Evolutionary conservation across 2,329 filamentous ascomycete genomes (phyloP), one percentile per base, ranked within the genome.

Genomic region (Xylariaceae sp.): DNA sequence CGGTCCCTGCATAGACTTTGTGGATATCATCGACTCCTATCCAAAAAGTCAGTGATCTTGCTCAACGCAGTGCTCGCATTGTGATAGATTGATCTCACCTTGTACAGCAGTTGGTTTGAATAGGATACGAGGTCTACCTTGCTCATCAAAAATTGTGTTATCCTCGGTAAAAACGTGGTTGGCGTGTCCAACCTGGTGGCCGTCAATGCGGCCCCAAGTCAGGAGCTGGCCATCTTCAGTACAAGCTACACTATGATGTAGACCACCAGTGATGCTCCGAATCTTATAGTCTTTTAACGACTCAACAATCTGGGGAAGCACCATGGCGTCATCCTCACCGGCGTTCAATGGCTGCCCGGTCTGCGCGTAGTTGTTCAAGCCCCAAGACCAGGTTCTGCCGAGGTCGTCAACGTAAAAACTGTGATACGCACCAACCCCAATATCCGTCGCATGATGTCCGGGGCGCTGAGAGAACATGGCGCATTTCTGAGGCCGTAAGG

Each of bases 361-460:
- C 61, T 87, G 80, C 37, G 79, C 80, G 56, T 81, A 87, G 57
- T 81, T 83, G 67, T 88, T 88, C 37, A 85, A 64, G 15, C 84
- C 84, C 84, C 84, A 88, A 0, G 79, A 71, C 64, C 77, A 87
- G 17, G 87, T 76, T 36, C 76, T 74, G 22, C 77, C 82, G 19
- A 82, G 76, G 47, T 80, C 76, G 53, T 78, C 76, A 37, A 89
- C 75, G 37, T 84, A 85, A 54, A 89, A 85, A 45, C 79, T 82
- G 62, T 87, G 82, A 57, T 85, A 85, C 26, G 79, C 73, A 19
- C 84, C 87, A 40, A 81, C 83, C 19, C 78, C 76, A 15, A 72
- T 64, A 45, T 65, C 62, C 16, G 69, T 62, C 28, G 67, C 69
- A 43, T 86, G 75, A 39, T 75, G 70, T 11, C 22, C 22, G 11